Base-by-base conservation (phyloP, 2,329 filamentous ascomycete genomes). In the Mollisia scopiformis region DNA sequence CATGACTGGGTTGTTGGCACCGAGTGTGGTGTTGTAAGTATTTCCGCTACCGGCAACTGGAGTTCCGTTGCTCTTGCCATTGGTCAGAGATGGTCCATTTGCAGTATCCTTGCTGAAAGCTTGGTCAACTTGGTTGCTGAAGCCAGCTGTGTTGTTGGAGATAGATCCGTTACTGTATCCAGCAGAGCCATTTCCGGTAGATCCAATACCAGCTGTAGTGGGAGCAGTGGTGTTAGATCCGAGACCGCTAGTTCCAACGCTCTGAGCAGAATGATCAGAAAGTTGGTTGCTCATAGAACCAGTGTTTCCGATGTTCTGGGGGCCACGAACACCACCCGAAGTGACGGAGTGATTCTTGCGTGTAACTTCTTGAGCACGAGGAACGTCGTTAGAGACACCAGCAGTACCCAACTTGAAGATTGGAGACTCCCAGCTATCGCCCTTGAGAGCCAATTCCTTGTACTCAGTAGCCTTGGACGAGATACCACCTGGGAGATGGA, bases 381-480 rank as follows among this genome's bases (percentile, higher is more conserved):
- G 93, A 46, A 97, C 83, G 71, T 90, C 85, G 25, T 78, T 82
- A 43, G 91, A 92, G 77, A 89, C 88, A 58, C 84, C 81, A 11
- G 93, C 93, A 46, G 79, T 84, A 51, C 95, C 94, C 69, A 98
- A 89, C 62, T 87, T 89, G 81, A 99, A 99, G 71, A 99, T 87
- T 10, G 94, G 92, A 63, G 91, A 96, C 82, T 97, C 90, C 95
- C 95, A 99, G 76, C 88, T 89, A 58, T 97, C 91, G 55, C 95
- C 95, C 85, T 95, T 92, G 68, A 81, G 82, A 8, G 94, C 92
- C 60, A 97, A 83, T 23, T 97, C 87, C 79, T 88, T 92, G 84
- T 96, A 98, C 77, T 97, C 92, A 25, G 92, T 96, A 10, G 94
- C 93, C 85, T 97, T 97, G 79, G 87, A 88, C 69, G 91, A 95